These are phyloP conservation scores for Hysterium pulicare DNA, from an alignment of 2,329 filamentous ascomycete genomes.

Conservation along the genomic window DNA sequence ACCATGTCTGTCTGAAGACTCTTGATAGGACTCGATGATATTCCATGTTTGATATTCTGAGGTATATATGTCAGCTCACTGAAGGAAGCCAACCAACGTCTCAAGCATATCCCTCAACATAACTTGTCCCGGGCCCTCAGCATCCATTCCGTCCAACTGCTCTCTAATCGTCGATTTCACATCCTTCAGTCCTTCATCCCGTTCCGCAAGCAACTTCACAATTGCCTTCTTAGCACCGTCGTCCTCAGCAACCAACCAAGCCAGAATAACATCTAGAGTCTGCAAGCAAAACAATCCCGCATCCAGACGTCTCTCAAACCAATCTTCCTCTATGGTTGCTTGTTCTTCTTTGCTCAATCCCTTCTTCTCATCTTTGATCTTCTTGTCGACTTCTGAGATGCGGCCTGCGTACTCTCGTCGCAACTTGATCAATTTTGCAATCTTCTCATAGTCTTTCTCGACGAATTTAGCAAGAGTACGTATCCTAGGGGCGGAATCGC, in stretches of 20 bases:
- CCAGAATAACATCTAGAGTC: constrained; percentile 77
- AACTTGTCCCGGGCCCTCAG: constrained; percentile 47
- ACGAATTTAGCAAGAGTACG: constrained; percentile 89
- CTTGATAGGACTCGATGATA: too few relatives aligned
- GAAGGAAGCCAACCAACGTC: constrained; percentile 46
- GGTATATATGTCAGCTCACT: too few relatives aligned
- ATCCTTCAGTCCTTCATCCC: constrained; percentile 61
- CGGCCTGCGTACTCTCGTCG: constrained; percentile 66
- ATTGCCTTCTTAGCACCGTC: constrained; percentile 67
- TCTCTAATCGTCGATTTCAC: constrained; percentile 68
- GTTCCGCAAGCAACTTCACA: constrained; percentile 60
- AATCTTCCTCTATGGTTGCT: constrained; percentile 64
- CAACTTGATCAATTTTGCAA: constrained; percentile 66
- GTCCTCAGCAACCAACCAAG: constrained; percentile 92
- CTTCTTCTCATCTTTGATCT: constrained; percentile 58
- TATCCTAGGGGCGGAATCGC: constrained; percentile 73
- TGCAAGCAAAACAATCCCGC: constrained; percentile 82
- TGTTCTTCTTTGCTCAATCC: constrained; percentile 56
- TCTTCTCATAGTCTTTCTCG: constrained; percentile 90
- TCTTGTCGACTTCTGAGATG: constrained; percentile 60
- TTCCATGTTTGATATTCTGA: too few relatives aligned
- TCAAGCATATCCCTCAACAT: constrained; percentile 61
- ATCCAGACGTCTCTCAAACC: constrained; percentile 72
- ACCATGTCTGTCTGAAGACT: too few relatives aligned
- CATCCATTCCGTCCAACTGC: constrained; percentile 59